Conservation (phyloP, 78 protist species). For the Anaeramoeba flamelloides region DNA sequence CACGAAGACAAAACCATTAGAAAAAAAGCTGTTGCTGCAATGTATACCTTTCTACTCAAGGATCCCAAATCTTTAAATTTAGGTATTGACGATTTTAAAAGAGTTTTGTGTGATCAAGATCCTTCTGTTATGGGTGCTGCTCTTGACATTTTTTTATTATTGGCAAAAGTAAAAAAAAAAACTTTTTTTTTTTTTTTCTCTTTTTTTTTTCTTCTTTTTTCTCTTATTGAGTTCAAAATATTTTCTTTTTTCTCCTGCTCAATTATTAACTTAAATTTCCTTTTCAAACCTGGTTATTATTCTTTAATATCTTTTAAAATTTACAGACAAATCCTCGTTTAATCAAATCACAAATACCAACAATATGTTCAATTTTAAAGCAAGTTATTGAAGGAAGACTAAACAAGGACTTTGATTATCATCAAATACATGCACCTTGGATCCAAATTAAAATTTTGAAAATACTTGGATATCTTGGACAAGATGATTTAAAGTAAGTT, state of each 20-base stretch:
- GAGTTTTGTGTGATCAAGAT: slow-evolving; percentile 57
- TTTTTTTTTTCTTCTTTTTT: too few relatives aligned
- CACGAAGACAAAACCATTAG: background rate
- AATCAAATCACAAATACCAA: slow-evolving; percentile 41
- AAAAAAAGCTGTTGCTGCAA: background rate
- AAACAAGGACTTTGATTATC: slow-evolving; percentile 57
- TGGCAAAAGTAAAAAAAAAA: slow-evolving; percentile 9
- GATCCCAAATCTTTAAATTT: background rate
- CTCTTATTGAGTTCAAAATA: too few relatives aligned
- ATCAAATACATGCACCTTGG: slow-evolving; percentile 81
- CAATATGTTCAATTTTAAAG: slow-evolving; percentile 56
- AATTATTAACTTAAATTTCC: background rate
- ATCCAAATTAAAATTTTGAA: slow-evolving; percentile 66
- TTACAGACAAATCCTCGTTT: slow-evolving; percentile 6
- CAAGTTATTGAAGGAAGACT: slow-evolving; percentile 67
- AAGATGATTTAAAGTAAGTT: slow-evolving; percentile 21
- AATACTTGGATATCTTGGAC: slow-evolving; percentile 53
- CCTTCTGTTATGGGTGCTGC: slow-evolving; percentile 57
- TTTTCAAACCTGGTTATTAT: background rate
- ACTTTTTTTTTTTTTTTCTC: too few relatives aligned
- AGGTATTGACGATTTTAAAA: background rate
- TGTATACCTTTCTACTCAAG: background rate
- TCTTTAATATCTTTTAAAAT: slow-evolving; percentile 19
- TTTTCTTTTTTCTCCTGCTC: background rate
- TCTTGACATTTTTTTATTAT: slow-evolving; percentile 4